Base-by-base conservation (phyloP, 1,139 yeast genomes). In the Candida freyschussii region DNA sequence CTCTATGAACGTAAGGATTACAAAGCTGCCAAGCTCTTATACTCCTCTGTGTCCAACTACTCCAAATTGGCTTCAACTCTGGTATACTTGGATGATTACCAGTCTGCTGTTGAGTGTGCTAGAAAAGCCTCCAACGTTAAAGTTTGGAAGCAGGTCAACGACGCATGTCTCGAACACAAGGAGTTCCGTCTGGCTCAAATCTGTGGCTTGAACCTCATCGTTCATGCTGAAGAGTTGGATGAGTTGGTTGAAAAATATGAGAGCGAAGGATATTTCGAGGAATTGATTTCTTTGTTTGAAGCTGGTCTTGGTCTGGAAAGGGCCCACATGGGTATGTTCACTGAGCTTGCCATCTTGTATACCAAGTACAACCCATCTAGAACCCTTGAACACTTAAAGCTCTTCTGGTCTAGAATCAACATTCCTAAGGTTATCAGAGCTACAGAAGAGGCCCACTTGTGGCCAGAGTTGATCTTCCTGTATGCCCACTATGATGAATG, bases 311-410 rank as follows among this genome's bases (percentile, higher is more conserved):
- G 95, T 32, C 74, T 91, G 51, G 99, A 91, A 68, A 83, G 98
- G 60, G 98, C 99, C 24, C 98, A 93, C 58, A 91, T 91, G 97
- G 98, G 97, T 52, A 91, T 91, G 97, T 91, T 93, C 59, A 91
- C 99, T 9, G 96, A 89, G 61, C 73, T 93, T 55, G 96, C 97
- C 13, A 72, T 85, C 34, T 69, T 91, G 51, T 91, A 91, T 67
- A 74, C 93, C 48, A 91, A 89, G 62, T 91, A 89, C 63, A 76
- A 78, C 44, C 96, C 97, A 26, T 85, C 79, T 40, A 82, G 80
- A 63, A 85, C 94, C 33, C 84, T 86, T 87, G 98, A 91, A 63
- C 98, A 91, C 63, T 72, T 91, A 73, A 89, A 89, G 60, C 69
- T 91, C 52, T 93, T 91, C 75, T 91, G 98, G 97, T 87, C 96